Base-by-base conservation (phyloP, 31 red algal genomes). In the Bonnemaisonia californica region DNA sequence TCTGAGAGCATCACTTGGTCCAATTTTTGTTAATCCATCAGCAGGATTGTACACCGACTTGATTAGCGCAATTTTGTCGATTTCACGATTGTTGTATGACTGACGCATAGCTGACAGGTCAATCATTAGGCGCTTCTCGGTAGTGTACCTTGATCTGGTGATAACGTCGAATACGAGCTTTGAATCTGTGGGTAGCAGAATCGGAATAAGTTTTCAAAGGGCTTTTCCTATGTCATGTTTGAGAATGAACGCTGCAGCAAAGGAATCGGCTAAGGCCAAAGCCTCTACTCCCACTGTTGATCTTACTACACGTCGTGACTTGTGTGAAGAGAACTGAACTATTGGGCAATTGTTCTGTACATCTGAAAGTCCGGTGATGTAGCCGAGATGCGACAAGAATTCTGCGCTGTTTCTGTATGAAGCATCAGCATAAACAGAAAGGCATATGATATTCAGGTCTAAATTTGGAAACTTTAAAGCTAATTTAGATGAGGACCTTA, bases 91-190 rank as follows among this genome's bases (percentile, higher is more conserved):
- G 61, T 57, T 28, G 68, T 58, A 74, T 19, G 81, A 65, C 30
- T 84, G 32, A 11, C 81, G 28, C 4, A 55, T 37, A 1, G 68
- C 69, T 1, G 64, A 30, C 27, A 84, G 4, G 33, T 84, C 81
- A 60, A 77, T 16, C 83, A n/a, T 86, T 2, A 77, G 33, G 16
- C 55, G 35, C 35, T 40, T 40, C 38, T 86, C 71, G 3, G 55
- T 47, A 38, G 72, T 77, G 58, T 66, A 37, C 41, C 29, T 35
- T 1, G 26, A 29, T 18, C 51, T 1, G 2, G 81, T 75, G 28
- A 79, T 24, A 19, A 80, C 57, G 55, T 79, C 85, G 62, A 88
- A 80, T 11, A 80, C n/a, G 29, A 57, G 18, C 55, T 88, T 88
- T 19, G 74, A 71, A 27, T 85, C 81, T 23, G 68, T 85, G 33